These are phyloP conservation scores for Pythium aquatile DNA, from an alignment of 352 stramenopile genomes.

Conservation along the genomic window DNA sequence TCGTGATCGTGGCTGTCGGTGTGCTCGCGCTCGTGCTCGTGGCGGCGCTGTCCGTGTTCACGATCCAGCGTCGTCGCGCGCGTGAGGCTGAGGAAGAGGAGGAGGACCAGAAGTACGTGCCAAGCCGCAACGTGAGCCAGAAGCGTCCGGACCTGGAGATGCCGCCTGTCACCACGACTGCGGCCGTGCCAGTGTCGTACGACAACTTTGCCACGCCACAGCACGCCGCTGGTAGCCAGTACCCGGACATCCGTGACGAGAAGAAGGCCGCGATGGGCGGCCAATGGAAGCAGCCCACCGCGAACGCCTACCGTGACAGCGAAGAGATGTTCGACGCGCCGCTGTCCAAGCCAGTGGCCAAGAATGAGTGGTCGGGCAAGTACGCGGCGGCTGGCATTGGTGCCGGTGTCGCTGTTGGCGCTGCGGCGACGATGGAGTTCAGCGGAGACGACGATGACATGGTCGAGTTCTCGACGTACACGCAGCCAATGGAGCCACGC, in stretches of 20 bases:
- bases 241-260: slow-evolving; percentile 2
- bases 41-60: slow-evolving; percentile 12
- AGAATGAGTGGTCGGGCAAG: slow-evolving; percentile 6
- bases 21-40: slow-evolving; percentile 14
- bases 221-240: neutral
- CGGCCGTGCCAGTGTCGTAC: slow-evolving; percentile 8
- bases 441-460: slow-evolving; percentile 17
- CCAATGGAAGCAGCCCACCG: slow-evolving; percentile 5
- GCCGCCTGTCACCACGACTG: slow-evolving; percentile 7
- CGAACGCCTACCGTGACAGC: slow-evolving; percentile 8
- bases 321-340: slow-evolving; percentile 7
- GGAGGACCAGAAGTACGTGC: slow-evolving; percentile 23
- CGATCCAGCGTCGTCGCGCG: slow-evolving; percentile 12
- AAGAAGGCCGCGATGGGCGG: slow-evolving; percentile 3
- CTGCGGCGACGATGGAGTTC: slow-evolving; percentile 8
- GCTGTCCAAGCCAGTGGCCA: neutral
- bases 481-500: slow-evolving; percentile 3
- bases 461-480: slow-evolving; percentile 5
- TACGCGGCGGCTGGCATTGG: slow-evolving; percentile 3
- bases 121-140: neutral
- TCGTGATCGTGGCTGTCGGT: slow-evolving; percentile 13
- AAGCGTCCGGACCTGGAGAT: slow-evolving; percentile 14
- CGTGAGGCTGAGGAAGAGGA: slow-evolving; percentile 11
- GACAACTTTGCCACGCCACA: slow-evolving; percentile 19
- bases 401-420: neutral